Base-by-base conservation (phyloP, 192 early-diverging fungal genomes). In the Entomortierella parvispora region DNA sequence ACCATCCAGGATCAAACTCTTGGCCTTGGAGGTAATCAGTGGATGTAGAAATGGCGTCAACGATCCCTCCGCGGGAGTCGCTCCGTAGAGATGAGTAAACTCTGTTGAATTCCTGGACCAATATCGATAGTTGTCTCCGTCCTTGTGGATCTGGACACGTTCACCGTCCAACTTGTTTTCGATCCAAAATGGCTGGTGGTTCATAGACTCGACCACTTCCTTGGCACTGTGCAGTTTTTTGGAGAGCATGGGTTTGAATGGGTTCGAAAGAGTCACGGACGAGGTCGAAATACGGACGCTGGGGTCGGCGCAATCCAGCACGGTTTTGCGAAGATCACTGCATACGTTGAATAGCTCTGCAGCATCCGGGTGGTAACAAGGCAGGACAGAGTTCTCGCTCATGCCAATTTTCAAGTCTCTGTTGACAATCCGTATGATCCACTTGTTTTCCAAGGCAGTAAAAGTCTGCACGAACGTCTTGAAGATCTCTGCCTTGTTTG, bases 121-220 rank as follows among this genome's bases (percentile, higher is more conserved):
- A 33, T 84, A 87, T 44, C 83, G 78, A 67, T 82, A 84, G 15
- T 74, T 64, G 1, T 69, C 70, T 50, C 74, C 74, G 50, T 84
- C 80, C 33, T 86, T 79, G 57, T 95, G 93, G 55, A 93, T 65
- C 63, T 91, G 90, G 1, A 91, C 82, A 47, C 93, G 80, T 61
- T 94, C 93, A 2, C 93, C 93, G 62, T 95, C 93, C 2, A 94
- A 61, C 58, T 95, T 95, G n/a, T 91, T 88, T 68, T 95, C 90
- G 22, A 94, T 88, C 81, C 88, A 94, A 80, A 93, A 95, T 4
- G 65, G 47, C 28, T 68, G 54, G 29, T 79, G 61, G 10, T 71
- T 72, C 78, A 90, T 82, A 5, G 78, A 28, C 42, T 80, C 83
- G n/a, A 79, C 52, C 9, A 90, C 76, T 12, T 82, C 68, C 25